Base-by-base conservation (phyloP, 106 monocot genomes). In the Alisma plantagoaquatica region DNA sequence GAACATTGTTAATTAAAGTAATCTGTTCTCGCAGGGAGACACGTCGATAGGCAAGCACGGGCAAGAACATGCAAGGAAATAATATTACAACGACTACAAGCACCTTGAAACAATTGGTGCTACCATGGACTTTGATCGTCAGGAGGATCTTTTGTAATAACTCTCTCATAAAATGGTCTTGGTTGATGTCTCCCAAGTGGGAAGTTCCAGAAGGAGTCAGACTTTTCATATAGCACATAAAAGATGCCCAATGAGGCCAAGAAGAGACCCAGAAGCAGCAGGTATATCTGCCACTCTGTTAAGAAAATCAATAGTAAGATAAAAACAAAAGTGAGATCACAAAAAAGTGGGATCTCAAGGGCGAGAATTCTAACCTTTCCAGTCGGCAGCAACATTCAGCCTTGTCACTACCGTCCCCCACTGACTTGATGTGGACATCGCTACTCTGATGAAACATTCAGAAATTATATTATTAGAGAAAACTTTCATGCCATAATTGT, bases 351-450 rank as follows among this genome's bases (percentile, higher is more conserved):
- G 14, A 48, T 17, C 16, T 17, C 1, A 25, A 51, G 2, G 18
- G 9, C 24, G 30, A 51, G n/a, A 18, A 43, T 0, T 65, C 22
- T 42, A 38, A 96, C 94, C 94, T 81, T 88, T 96, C 94, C 94
- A 96, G 47, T 96, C 94, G 32, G 76, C 67, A 51, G 94, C 84
- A 5, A 96, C 87, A 52, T 62, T 73, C 25, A 96, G 70, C 53
- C 73, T 88, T 48, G 94, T 96, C 27, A 96, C 53, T 10, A 31
- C 46, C 33, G 75, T 54, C 59, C 84, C 87, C 80, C 78, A 73
- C 63, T 73, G 76, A 62, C 59, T 64, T 63, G 88, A 96, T 56
- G 77, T 81, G 35, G 84, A 88, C 57, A 96, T 69, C 21, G 80
- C 75, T 59, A 88, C 71, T 53, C 94, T 96, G 88, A 69, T 73